Base-by-base conservation (phyloP, 202 grass and related monocot species). In the Setaria viridis region DNA sequence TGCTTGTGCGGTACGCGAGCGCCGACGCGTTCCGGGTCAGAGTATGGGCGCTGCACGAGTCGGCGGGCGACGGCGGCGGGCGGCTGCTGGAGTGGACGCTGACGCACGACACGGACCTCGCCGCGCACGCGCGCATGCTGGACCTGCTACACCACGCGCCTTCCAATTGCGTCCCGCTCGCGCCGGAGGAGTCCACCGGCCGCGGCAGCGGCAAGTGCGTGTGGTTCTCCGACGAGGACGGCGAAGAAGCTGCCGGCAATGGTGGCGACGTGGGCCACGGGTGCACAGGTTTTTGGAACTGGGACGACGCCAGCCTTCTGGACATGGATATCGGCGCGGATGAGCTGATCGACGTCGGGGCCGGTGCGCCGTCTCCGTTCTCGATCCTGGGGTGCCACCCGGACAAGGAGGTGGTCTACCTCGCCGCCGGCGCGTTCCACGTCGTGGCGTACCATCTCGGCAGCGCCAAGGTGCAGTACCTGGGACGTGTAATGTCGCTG, bases 61-160 rank as follows among this genome's bases (percentile, higher is more conserved):
- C 80, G 53, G 5, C 37, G 4, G 6, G 0, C 20, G 20, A 11
- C 3, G 78, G 17, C 13, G 15, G 21, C 8, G 48, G 15, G 6
- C 37, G 30, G 54, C 53, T 71, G 42, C 68, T 82, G 41, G 68
- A 72, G 67, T 82, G 80, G 80, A 37, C 67, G 54, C 80, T 72
- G 55, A 72, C 68, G 68, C 80, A 72, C 41, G 68, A 82, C 41
- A 49, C 35, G 80, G 68, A 82, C 54, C 80, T 62, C 67, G 54
- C 54, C 16, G 54, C 41, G 68, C 55, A 62, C 41, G 5, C 68
- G 41, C 29, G 68, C 55, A n/a, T 62, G 68, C 67, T 72, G 15
- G 54, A 68, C 48, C 32, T 64, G 7, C 63, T 68, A 1, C 33
- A 42, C 13, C 6, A 54, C 48, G 45, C 78, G 63, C 48, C 63